phyloP scores from a whole-genome alignment of 164 flowering plant genomes.

The Aristolochia californica region DNA sequence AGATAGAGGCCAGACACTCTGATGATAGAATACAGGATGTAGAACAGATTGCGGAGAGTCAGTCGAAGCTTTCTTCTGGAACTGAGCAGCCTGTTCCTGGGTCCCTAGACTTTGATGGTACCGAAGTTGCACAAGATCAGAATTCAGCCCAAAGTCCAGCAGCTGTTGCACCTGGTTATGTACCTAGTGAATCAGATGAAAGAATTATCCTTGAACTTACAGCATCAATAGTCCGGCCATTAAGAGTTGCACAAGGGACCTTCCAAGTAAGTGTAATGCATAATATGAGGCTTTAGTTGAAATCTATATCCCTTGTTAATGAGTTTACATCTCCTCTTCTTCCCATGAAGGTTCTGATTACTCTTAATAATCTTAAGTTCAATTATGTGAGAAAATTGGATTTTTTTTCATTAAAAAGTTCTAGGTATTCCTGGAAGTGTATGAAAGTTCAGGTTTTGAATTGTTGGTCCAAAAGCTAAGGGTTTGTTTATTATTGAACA shows the following conservation, averaged over 20 bases:
- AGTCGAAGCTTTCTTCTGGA: conserved; percentile 24
- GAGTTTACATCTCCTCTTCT: too few relatives aligned
- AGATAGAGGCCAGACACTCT: conserved; percentile 32
- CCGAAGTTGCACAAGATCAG: conserved; percentile 28
- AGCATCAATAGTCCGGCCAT: conserved; percentile 81
- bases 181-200: conserved; percentile 87
- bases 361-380: background rate
- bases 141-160: conserved; percentile 37
- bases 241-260: conserved; percentile 71
- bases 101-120: conserved; percentile 24
- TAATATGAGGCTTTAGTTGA: background rate
- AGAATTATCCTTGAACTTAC: conserved; percentile 89
- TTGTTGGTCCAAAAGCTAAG: too few relatives aligned
- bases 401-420: background rate
- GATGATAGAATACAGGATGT: conserved; percentile 20
- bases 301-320: background rate
- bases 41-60: conserved; percentile 32
- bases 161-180: conserved; percentile 68
- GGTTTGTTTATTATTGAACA: too few relatives aligned
- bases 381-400: background rate
- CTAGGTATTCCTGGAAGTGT: too few relatives aligned
- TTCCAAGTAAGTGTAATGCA: conserved; percentile 65
- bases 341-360: background rate
- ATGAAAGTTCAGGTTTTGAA: too few relatives aligned
- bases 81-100: conserved; percentile 26